A percentile compares a stretch with the other conserved stretches of the same genome.
phyloP scores from a whole-genome alignment of 108 stramenopile genomes.

The Cyclotella kingstonii region DNA sequence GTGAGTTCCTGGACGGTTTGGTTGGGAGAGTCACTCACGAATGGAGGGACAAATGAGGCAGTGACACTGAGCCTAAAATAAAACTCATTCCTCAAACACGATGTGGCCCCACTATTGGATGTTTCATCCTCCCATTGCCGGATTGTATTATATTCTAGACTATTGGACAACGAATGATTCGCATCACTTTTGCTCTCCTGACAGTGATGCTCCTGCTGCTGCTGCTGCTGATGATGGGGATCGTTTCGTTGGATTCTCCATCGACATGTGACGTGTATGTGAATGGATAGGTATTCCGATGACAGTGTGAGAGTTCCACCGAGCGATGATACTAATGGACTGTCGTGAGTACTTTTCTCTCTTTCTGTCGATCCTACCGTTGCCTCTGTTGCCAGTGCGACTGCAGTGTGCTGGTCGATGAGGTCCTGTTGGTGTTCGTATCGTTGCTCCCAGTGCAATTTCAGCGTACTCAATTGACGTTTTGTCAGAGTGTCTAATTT shows the following conservation, averaged over 20 bases:
- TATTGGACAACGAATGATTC: too few species aligned
- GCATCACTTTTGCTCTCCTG: too few species aligned
- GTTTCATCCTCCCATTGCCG: neutral
- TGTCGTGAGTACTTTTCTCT: neutral
- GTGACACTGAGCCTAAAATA: constrained; percentile 8
- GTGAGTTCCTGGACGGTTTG: neutral
- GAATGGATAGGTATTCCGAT: constrained; percentile 30
- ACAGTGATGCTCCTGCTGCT: too few species aligned
- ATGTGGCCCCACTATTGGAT: neutral
- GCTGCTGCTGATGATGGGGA: too few species aligned
- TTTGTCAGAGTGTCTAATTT: constrained; percentile 64
- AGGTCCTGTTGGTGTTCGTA: constrained; percentile 3
- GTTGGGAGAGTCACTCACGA: constrained; percentile 4
- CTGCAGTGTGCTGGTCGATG: neutral
- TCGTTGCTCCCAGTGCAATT: constrained; percentile 46
- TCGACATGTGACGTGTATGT: constrained; percentile 14
- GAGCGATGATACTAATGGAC: neutral
- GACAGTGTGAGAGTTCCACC: constrained; percentile 27
- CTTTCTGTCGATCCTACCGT: neutral
- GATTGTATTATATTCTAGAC: too few species aligned
- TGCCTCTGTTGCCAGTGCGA: neutral
- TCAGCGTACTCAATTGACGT: constrained; percentile 52
- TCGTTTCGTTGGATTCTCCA: constrained; percentile 12
- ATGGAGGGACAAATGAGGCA: constrained; percentile 7
- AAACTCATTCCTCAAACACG: neutral